Percentiles rank a stretch among this genome's conserved stretches.
Conservation (phyloP, 805 yeast species). For the Candida tibetensis region DNA sequence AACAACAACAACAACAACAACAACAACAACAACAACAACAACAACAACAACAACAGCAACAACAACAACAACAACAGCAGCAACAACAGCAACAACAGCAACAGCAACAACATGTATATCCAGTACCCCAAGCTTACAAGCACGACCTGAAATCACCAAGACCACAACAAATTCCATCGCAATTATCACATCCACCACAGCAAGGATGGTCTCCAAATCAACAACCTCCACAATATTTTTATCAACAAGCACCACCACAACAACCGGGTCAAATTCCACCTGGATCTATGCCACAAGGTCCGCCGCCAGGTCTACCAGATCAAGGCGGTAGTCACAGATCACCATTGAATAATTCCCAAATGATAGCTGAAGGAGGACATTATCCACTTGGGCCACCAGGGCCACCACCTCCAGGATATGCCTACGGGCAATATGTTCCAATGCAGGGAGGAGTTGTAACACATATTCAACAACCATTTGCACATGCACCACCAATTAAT, state of each 20-base stretch:
- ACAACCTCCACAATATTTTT: constrained; percentile 18
- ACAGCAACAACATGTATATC: constrained; percentile 10
- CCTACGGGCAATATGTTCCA: constrained; percentile 38
- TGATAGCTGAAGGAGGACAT: constrained; percentile 16
- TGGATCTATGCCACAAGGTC: constrained; percentile 4
- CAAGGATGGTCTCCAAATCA: constrained; percentile 25
- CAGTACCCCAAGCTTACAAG: constrained; percentile 12
- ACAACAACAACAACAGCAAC: constrained; percentile 10
- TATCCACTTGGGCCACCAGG: constrained; percentile 14
- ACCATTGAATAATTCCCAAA: constrained; percentile 23
- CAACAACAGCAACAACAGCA: constrained; percentile 2
- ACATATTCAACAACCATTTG: constrained; percentile 17
- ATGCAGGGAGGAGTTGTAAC: constrained; percentile 31
- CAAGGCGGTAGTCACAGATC: constrained; percentile 16
- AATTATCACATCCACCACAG: constrained; percentile 26
- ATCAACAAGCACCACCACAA: constrained; percentile 17
- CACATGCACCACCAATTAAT: constrained; percentile 17
- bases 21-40: constrained; percentile 7
- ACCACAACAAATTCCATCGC: constrained; percentile 18
- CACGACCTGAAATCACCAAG: constrained; percentile 15
- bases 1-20: constrained; percentile 1
- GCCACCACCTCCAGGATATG: constrained; percentile 35
- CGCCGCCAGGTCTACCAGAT: constrained; percentile 7
- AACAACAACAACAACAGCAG: constrained; percentile 12
- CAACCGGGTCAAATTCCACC: constrained; percentile 10